Base-by-base conservation (phyloP, 371 early-diverging fungal species). In the Mortierella polycephala region DNA sequence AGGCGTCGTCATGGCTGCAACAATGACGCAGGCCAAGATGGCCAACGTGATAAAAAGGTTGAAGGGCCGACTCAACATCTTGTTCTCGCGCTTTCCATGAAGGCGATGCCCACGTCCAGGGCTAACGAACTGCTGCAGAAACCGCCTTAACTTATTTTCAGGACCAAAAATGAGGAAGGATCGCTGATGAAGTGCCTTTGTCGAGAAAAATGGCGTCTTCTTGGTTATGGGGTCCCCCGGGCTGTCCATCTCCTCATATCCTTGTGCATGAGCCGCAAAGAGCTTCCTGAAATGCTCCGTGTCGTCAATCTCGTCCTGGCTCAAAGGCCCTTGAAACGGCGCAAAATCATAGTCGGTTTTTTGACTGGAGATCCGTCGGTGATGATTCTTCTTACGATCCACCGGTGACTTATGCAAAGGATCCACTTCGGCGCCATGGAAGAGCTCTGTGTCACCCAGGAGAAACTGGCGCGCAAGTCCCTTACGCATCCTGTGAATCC, bases 1-100 rank as follows among this genome's bases (percentile, higher is more conserved):
- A 16, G 89, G 90, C 8, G 86, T 87, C 30, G 88, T 89, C 46
- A 87, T 86, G 6, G 85, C 84, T 0, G 89, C 88, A 10, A 87
- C 67, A 7, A 86, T 67, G 7, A 90, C 88, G 44, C 86, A 87
- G 1, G 81, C 77, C 11, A 87, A 13, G 8, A 89, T 87, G 21
- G 86, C 84, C 30, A 83, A 52, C 0, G 83, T 82, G 61, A 89
- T 85, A 54, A 86, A 59, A 4, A 79, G 57, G 11, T 83, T 82
- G 55, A 90, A 89, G 0, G 83, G 66, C 7, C 85, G 64, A 20
- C 86, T 87, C 18, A 72, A 73, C 69, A 77, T 57, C 20, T 60
- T 56, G 0, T 84, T 81, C 16, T 88, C 83, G 8, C 64, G 69
- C 4, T 71, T 77, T 16, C 88, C 90, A 57, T 85, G 85, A 6